Evolutionary conservation across 352 stramenopile genomes (phyloP), one percentile per base, ranked within the genome.

Genomic region (Ophiocytium majus): DNA sequence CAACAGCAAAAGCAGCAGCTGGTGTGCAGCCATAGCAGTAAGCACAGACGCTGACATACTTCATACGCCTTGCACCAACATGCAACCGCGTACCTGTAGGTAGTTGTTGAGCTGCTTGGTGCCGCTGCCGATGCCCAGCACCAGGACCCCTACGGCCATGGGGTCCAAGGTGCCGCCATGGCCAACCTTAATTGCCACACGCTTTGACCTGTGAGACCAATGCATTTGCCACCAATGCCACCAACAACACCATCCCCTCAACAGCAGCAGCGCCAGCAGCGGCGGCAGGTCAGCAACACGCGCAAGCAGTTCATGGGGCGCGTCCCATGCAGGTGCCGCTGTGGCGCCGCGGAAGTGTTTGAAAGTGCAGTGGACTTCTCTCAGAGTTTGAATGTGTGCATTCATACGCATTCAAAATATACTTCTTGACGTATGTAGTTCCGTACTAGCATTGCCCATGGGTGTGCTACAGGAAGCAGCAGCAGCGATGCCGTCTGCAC

Each of bases 111-210:
- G 87, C 74, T 91, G 79, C 64, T 92, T 92, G 10, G 91, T 94
- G 23, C 91, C 93, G 34, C 82, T 91, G 34, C 92, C 92, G 33
- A 95, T 89, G 14, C 93, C 93, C 74, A 95, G 71, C 0, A 95
- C 93, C 10, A 95, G 82, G 17, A 94, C 92, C 43, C 93, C 93
- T 0, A 89, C 92, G 10, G 93, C 93, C 23, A 94, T 81, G 23
- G 93, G 93, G 90, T 95, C 93, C 19, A 95, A 84, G 1, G 93
- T 95, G 10, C 93, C 93, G n/a, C 93, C 93, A 86, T 95, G 93
- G 23, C 93, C 93, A 9, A 95, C 92, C 82, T 93, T 93, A 0
- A 95, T 86, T 36, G 91, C 87, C 50, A 83, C n/a, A 81, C 66
- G 81, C 88, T 75, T 81, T 23, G 57, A 71, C 28, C 23, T 71